Evolutionary conservation across 164 flowering plant species (phyloP), one percentile per base, ranked within the genome.

Genomic region (Stephania yunnanensis): DNA sequence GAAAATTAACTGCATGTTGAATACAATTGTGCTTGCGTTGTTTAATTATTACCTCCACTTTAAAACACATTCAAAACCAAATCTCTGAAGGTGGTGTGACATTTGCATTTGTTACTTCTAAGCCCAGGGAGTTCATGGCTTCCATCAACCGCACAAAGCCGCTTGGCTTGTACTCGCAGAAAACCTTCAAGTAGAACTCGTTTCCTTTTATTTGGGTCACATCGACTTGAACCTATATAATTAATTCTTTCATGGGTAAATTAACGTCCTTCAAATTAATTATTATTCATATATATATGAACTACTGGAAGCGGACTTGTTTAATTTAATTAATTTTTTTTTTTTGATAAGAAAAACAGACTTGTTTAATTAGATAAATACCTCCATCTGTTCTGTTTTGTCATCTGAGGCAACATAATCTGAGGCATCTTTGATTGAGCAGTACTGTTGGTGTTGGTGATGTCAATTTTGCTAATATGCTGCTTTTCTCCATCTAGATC

Each of bases 101-200:
- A 71, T 90, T 95, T 25, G 87, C 95, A 78, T 89, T 87, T 45
- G 86, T 89, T 0, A 93, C 94, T 84, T 91, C 99, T 13, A 95
- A 78, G 42, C 97, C 98, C 3, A 93, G 79, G 36, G 92, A 82
- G 80, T 82, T 84, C 82, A 95, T 74, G 66, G 91, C 95, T 83
- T 92, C 95, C 94, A 93, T 83, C 79, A 95, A 73, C 78, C 89
- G 90, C 75, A 85, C 88, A 79, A 95, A 95, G 7, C 97, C 94
- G 1, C 94, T 92, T 0, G 83, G 81, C 82, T 81, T 92, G 76
- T 89, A 87, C 86, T 95, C 97, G 30, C 92, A 87, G 42, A 91
- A 84, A 7, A 95, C 86, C 83, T 88, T 92, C 2, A 95, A 85
- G 75, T 80, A 90, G 83, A 90, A 89, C 84, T 86, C 90, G 64